These are phyloP conservation scores for Artemisia argyi DNA, from an alignment of 129 eudicot genomes.

Conservation along the genomic window DNA sequence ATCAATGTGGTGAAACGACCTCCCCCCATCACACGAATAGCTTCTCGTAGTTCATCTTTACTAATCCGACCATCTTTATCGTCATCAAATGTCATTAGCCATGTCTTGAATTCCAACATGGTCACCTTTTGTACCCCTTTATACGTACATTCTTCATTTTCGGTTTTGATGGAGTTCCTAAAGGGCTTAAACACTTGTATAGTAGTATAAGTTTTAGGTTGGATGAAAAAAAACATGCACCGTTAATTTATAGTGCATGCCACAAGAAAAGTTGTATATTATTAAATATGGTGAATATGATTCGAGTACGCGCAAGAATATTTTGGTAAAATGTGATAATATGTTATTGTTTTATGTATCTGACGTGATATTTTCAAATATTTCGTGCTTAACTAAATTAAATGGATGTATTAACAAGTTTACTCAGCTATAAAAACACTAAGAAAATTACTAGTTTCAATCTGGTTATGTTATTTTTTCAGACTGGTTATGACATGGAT, in stretches of 20 bases:
- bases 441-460: no score
- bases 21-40: slow-evolving; percentile 11
- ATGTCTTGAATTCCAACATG: slow-evolving; percentile 12
- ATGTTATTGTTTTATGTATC: neutral
- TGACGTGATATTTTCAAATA: neutral
- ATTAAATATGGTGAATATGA: neutral
- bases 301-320: neutral
- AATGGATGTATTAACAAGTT: no score
- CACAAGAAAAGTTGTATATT: neutral
- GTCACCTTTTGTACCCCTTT: neutral
- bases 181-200: neutral
- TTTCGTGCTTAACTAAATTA: neutral
- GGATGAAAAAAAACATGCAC: neutral
- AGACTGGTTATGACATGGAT: no score
- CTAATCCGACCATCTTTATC: slow-evolving; percentile 15
- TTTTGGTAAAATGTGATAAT: neutral
- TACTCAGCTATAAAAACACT: neutral
- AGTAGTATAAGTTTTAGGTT: neutral
- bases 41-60: slow-evolving; percentile 6
- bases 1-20: slow-evolving; percentile 2
- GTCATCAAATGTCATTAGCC: slow-evolving; percentile 17
- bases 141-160: neutral
- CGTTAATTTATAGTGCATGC: neutral
- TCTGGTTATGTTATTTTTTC: no score
- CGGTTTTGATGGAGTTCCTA: neutral